Evolutionary conservation across 352 stramenopile species (phyloP).

Genomic region (Phytophthora citricola): DNA sequence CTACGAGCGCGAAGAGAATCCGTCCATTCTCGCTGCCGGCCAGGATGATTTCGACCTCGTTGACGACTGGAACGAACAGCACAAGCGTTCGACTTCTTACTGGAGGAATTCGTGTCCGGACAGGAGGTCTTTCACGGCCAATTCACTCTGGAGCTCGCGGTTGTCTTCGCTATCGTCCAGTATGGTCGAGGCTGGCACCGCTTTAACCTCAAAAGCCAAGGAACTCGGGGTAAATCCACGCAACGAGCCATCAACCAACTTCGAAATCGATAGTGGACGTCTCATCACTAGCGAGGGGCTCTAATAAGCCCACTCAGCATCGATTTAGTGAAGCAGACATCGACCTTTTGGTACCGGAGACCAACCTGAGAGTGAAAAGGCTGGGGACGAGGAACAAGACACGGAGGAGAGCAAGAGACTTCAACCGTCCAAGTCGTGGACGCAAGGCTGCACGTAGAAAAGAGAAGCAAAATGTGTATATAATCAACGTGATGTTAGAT

Average conservation of each 20-base stretch:
- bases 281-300: constrained; percentile 7
- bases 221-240: constrained; percentile 29
- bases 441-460: constrained; percentile 5
- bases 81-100: neutral
- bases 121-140: constrained; percentile 1
- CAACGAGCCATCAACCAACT: constrained; percentile 24
- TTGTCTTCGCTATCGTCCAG: constrained; percentile 32
- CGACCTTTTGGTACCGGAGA: neutral
- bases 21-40: constrained; percentile 31
- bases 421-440: constrained; percentile 14
- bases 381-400: constrained; percentile 8
- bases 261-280: constrained; percentile 27
- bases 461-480: neutral
- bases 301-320: constrained; percentile 9
- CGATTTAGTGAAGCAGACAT: constrained; percentile 27
- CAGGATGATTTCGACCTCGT: constrained; percentile 24
- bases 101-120: constrained; percentile 33
- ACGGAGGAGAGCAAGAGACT: constrained; percentile 7
- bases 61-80: constrained; percentile 29
- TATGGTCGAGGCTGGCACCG: constrained; percentile 16
- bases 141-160: constrained; percentile 18
- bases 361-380: constrained; percentile 17
- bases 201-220: constrained; percentile 24
- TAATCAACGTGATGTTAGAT: constrained; percentile 8
- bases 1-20: constrained; percentile 19